Percentiles rank a stretch among this genome's conserved stretches.
Evolutionary conservation across 805 yeast species (phyloP).

Genomic region (Millerago galiae): DNA sequence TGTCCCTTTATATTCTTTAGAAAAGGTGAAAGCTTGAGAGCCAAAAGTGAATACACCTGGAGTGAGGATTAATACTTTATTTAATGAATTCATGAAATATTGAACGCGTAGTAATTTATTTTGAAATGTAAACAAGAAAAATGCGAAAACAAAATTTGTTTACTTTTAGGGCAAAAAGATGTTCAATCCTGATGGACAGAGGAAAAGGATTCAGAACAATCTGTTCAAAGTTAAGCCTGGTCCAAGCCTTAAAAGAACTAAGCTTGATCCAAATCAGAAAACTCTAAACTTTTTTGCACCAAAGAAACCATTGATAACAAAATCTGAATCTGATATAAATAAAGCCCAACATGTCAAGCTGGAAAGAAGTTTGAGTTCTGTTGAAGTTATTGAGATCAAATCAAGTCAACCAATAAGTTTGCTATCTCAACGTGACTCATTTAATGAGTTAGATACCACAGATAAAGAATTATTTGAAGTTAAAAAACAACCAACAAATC

Average conservation of each 20-base stretch:
- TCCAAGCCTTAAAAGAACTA: conserved; percentile 3
- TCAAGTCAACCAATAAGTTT: not conserved
- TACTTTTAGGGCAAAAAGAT: not conserved
- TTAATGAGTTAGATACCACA: conserved; percentile 2
- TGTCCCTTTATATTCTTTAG: conserved; percentile 49
- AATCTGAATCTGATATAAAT: not conserved
- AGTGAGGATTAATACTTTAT: conserved; percentile 1
- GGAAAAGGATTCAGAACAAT: not conserved
- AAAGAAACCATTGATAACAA: conserved; percentile 1
- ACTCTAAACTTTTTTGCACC: conserved; percentile 6
- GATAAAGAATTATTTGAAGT: conserved; percentile 4
- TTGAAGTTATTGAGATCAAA: not conserved
- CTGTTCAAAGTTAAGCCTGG: conserved; percentile 3
- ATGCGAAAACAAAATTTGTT: not conserved
- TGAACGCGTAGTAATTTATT: too few relatives aligned
- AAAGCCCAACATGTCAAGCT: not conserved
- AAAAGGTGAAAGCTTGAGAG: conserved; percentile 38
- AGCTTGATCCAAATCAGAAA: conserved; percentile 3
- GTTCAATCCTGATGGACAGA: not conserved
- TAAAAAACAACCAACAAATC: conserved; percentile 4
- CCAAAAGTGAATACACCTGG: conserved; percentile 44
- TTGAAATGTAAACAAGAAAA: not conserved
- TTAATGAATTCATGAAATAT: not conserved
- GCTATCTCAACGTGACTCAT: not conserved
- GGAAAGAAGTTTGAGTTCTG: conserved; percentile 2